These are phyloP conservation scores for Herpetomonas tarakana DNA, from an alignment of 208 protist genomes.

Conservation along the genomic window DNA sequence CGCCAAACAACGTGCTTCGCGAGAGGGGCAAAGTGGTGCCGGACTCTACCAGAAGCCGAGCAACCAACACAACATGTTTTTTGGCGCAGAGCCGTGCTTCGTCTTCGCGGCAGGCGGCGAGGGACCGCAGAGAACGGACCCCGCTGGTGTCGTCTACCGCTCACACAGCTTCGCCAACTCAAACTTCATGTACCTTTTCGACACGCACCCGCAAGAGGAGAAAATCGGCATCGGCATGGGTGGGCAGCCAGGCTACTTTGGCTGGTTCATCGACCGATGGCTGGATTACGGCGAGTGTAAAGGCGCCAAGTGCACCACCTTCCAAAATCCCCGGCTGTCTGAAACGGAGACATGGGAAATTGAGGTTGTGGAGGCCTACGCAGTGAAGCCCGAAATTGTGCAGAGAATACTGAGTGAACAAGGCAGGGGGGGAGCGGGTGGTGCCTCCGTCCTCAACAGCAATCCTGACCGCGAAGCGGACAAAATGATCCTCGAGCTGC, in stretches of 20 bases:
- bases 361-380: slow-evolving; percentile 58
- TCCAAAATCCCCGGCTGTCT: slow-evolving; percentile 42
- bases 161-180: slow-evolving; percentile 38
- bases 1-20: slow-evolving; percentile 30
- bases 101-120: slow-evolving; percentile 24
- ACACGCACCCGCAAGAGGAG: slow-evolving; percentile 43
- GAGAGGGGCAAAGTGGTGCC: slow-evolving; percentile 25
- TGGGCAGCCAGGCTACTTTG: slow-evolving; percentile 54
- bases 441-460: slow-evolving; percentile 19
- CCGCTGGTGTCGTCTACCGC: slow-evolving; percentile 20
- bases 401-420: slow-evolving; percentile 8
- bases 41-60: slow-evolving; percentile 14
- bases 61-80: slow-evolving; percentile 61
- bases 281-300: slow-evolving; percentile 49
- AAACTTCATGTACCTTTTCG: slow-evolving; percentile 83
- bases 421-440: not conserved
- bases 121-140: not conserved
- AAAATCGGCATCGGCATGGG: slow-evolving; percentile 71
- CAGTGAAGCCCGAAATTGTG: slow-evolving; percentile 36
- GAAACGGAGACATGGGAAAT: slow-evolving; percentile 41
- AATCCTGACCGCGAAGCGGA: slow-evolving; percentile 28
- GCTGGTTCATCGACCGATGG: slow-evolving; percentile 73
- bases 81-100: slow-evolving; percentile 61
- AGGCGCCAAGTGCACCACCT: slow-evolving; percentile 48
- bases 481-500: slow-evolving; percentile 49